These are phyloP conservation scores for Gossypioides kirkii DNA, from an alignment of 345 rosid species.

Conservation along the genomic window DNA sequence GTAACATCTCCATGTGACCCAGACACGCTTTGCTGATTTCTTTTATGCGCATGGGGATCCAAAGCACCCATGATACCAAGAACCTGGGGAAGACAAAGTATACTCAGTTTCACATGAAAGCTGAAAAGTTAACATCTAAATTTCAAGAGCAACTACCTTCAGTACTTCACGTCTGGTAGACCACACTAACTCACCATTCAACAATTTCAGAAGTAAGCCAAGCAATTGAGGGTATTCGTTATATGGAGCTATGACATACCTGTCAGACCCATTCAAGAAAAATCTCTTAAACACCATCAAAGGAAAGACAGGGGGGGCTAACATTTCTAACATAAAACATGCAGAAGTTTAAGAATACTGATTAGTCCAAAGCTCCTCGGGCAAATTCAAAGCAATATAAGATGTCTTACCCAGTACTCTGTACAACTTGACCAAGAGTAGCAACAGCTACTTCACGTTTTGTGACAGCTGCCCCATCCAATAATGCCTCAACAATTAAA, in stretches of 20 bases:
- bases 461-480: slow-evolving; percentile 94
- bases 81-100: slow-evolving; percentile 49
- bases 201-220: slow-evolving; percentile 88
- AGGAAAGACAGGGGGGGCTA: too few relatives aligned
- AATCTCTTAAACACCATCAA: background rate
- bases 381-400: background rate
- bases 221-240: slow-evolving; percentile 80
- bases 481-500: slow-evolving; percentile 84
- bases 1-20: slow-evolving; percentile 87
- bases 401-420: slow-evolving; percentile 49
- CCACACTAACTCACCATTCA: slow-evolving; percentile 95
- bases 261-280: slow-evolving; percentile 23
- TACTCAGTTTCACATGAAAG: slow-evolving; percentile 23
- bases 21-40: slow-evolving; percentile 71
- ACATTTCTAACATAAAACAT: background rate
- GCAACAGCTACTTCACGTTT: slow-evolving; percentile 98
- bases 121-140: slow-evolving; percentile 11
- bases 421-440: slow-evolving; percentile 98
- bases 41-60: slow-evolving; percentile 92
- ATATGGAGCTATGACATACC: slow-evolving; percentile 65
- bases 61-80: slow-evolving; percentile 99
- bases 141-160: slow-evolving; percentile 54
- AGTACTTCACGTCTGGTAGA: slow-evolving; percentile 96
- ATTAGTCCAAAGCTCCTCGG: background rate
- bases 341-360: background rate